Percentiles rank a stretch among this genome's conserved stretches.
Evolutionary conservation across 805 yeast species (phyloP).

Genomic region (Yamadazyma ubonensis): DNA sequence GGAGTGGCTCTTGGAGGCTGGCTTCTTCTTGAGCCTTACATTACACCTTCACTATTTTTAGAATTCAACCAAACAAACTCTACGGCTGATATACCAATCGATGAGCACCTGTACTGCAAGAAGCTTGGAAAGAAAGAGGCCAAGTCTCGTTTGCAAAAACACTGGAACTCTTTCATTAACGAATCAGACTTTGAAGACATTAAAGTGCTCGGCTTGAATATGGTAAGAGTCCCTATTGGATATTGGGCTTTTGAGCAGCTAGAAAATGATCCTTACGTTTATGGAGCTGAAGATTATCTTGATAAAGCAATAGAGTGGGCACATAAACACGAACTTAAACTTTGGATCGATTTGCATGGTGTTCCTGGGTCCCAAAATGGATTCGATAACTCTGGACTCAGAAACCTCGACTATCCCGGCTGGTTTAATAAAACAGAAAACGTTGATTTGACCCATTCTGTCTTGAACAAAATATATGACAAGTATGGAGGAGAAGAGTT

Average conservation of each 20-base stretch:
- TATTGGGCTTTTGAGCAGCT: conserved; percentile 71
- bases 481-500: conserved; percentile 31
- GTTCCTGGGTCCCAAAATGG: conserved; percentile 88
- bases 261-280: conserved; percentile 60
- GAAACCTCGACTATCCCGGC: conserved; percentile 43
- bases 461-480: conserved; percentile 30
- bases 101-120: conserved; percentile 57
- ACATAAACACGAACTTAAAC: conserved; percentile 53
- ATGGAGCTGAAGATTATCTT: conserved; percentile 65
- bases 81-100: conserved; percentile 47
- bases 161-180: conserved; percentile 60
- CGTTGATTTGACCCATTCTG: conserved; percentile 30
- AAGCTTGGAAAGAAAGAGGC: conserved; percentile 50
- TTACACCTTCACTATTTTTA: conserved; percentile 61
- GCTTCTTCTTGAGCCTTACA: conserved; percentile 70
- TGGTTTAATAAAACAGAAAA: conserved; percentile 32
- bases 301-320: conserved; percentile 73
- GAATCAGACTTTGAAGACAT: conserved; percentile 59
- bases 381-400: conserved; percentile 75
- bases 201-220: conserved; percentile 53
- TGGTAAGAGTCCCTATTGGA: conserved; percentile 74
- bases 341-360: conserved; percentile 79
- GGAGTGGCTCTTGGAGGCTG: conserved; percentile 59
- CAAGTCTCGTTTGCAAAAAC: conserved; percentile 39
- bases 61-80: conserved; percentile 19